Evolutionary conservation across 1,284 basidiomycete genomes (phyloP).

Genomic region (Psilocybe mexicana): DNA sequence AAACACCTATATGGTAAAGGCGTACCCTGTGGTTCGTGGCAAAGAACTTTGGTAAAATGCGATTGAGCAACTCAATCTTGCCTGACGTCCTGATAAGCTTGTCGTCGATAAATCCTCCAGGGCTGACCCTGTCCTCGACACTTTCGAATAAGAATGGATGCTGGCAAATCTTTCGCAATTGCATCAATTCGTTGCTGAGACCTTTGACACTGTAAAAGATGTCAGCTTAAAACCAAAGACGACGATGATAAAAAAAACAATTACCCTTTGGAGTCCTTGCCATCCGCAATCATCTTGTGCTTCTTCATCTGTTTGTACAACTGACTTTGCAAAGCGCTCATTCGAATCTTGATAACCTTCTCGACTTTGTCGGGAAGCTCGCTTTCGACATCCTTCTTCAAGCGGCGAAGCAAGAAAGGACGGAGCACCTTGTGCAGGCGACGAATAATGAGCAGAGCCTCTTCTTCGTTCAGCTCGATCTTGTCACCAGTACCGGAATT

Average conservation of each 20-base stretch:
- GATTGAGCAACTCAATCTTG: constrained; percentile 94
- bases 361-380: constrained; percentile 99
- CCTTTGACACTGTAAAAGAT: constrained; percentile 73
- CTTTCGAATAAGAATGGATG: constrained; percentile 96
- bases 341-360: constrained; percentile 98
- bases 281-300: constrained; percentile 94
- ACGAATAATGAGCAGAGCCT: constrained; percentile 95
- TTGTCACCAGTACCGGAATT: constrained; percentile 96
- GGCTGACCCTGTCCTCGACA: constrained; percentile 92
- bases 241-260: neutral
- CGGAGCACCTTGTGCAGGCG: constrained; percentile 98
- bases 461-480: constrained; percentile 99
- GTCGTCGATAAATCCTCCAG: constrained; percentile 79
- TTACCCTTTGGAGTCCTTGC: constrained; percentile 76
- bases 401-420: constrained; percentile 92
- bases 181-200: constrained; percentile 98
- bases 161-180: constrained; percentile 98
- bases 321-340: constrained; percentile 94
- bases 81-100: constrained; percentile 88
- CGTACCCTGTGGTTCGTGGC: constrained; percentile 86
- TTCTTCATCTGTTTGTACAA: constrained; percentile 98
- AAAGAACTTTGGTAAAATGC: constrained; percentile 95
- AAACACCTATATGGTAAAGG: neutral
- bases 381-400: constrained; percentile 99
- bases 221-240: constrained; percentile 3